These are phyloP conservation scores for Pseudotsuga menziesii DNA, from an alignment of 75 land plant genomes.

Conservation along the genomic window DNA sequence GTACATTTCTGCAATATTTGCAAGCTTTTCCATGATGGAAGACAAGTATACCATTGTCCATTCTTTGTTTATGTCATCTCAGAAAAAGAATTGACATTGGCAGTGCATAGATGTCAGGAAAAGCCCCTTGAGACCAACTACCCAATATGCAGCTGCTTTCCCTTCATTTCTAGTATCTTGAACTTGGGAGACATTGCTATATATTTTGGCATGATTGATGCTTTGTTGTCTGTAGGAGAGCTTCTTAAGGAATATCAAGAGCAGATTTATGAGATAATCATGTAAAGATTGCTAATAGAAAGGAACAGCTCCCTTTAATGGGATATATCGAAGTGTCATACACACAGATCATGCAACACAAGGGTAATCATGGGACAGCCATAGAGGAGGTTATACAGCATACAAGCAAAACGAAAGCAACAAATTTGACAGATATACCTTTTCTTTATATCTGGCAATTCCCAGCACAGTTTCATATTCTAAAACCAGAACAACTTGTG, in stretches of 20 bases:
- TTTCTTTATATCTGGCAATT: no score
- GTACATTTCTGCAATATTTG: constrained; percentile 79
- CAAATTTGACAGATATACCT: no score
- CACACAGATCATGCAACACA: constrained; percentile 90
- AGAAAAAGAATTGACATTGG: no score
- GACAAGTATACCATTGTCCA: constrained; percentile 3
- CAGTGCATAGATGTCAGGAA: no score
- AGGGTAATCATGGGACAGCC: constrained; percentile 34
- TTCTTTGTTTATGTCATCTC: no score
- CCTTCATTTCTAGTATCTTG: no score
- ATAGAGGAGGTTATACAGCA: no score
- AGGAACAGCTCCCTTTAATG: constrained; percentile 77
- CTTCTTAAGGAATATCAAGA: constrained; percentile 90
- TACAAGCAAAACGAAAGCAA: no score
- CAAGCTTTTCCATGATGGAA: constrained; percentile 88
- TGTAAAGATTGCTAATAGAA: constrained; percentile 91
- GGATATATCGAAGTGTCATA: constrained; percentile 90
- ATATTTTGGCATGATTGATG: constrained; percentile 99
- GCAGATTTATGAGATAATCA: constrained; percentile 71
- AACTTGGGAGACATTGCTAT: constrained; percentile 1
- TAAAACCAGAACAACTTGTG: no score
- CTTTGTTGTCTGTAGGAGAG: constrained; percentile 71
- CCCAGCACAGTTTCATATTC: no score
- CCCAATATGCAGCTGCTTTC: no score
- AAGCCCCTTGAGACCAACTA: no score